Evolutionary conservation across 2,329 filamentous ascomycete genomes (phyloP), one percentile per base, ranked within the genome.

Genomic region (Fusarium guadeloupense): DNA sequence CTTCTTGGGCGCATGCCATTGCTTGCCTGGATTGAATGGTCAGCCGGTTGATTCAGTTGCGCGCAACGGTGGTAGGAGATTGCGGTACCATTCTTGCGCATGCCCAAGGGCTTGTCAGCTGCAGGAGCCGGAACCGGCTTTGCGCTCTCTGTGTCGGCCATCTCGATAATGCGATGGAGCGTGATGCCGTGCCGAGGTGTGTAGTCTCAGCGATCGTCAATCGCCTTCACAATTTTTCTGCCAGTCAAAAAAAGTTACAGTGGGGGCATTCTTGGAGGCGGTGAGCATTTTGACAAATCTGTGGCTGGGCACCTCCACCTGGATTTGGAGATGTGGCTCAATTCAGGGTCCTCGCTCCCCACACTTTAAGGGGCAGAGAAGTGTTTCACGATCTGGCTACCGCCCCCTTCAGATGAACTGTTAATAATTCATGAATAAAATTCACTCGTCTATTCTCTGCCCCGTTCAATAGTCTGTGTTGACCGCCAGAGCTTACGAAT

Each of bases 1-100:
- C 62, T 89, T 91, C 75, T 93, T 94, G 23, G 85, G 82, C 47
- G 84, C 81, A 74, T 96, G 93, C 95, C 95, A 99, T 80, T 96
- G 91, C 81, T 98, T 97, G 74, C 95, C 95, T 97, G 72, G 9
- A 10, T 5, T 16, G 19, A 35, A 42, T 23, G 39, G 43, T 69
- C 41, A 69, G 59, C 54, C 37, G 37, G 16, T 14, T 20, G 25
- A 26, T 6, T 28, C 28, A 16, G 16, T 26, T 42, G 21, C 26
- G 35, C 25, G 10, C 16, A 28, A 13, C 23, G 14, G 16, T 16
- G 19, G 13, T 13, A 8, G 21, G 7, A 20, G 21, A 33, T 35
- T 4, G 10, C 20, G 5, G 28, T 80, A 94, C 92, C 92, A 80
- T 96, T 97, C 76, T 89, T 90, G 69, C 92, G 90, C 84, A 95